A percentile compares a stretch with the other conserved stretches of the same genome.
phyloP scores from a whole-genome alignment of 257 asterid genomes.

The Jaltomata sinuosa region DNA sequence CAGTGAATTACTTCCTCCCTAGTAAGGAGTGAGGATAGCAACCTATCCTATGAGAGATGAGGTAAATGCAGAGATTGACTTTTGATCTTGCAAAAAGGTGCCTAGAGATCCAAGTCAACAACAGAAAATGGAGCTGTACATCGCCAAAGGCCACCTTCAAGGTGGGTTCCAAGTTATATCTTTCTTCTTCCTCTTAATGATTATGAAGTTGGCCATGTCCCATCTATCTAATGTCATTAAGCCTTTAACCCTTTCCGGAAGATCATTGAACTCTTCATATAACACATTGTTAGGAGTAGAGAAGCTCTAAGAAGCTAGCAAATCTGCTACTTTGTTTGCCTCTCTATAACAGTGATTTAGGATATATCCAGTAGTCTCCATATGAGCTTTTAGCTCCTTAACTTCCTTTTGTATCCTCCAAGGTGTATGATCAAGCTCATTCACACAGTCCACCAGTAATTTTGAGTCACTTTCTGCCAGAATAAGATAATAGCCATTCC shows the following conservation, averaged over 20 bases:
- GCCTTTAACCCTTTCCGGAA: no score
- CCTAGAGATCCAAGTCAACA: no score
- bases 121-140: no score
- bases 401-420: background rate
- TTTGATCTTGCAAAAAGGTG: no score
- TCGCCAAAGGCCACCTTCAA: accelerated
- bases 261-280: no score
- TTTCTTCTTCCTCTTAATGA: no score
- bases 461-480: background rate
- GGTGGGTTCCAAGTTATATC: background rate
- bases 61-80: background rate
- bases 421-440: no score
- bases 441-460: no score
- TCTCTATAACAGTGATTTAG: background rate
- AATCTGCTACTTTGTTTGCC: background rate
- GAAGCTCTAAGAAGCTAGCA: background rate
- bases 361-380: background rate
- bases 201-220: background rate
- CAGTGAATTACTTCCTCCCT: background rate
- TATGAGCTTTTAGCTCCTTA: background rate
- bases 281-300: background rate
- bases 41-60: background rate
- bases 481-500: background rate
- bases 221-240: no score
- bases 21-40: background rate